Conservation (phyloP, 1,284 basidiomycete species). For the Apiotrichum montevideense region DNA sequence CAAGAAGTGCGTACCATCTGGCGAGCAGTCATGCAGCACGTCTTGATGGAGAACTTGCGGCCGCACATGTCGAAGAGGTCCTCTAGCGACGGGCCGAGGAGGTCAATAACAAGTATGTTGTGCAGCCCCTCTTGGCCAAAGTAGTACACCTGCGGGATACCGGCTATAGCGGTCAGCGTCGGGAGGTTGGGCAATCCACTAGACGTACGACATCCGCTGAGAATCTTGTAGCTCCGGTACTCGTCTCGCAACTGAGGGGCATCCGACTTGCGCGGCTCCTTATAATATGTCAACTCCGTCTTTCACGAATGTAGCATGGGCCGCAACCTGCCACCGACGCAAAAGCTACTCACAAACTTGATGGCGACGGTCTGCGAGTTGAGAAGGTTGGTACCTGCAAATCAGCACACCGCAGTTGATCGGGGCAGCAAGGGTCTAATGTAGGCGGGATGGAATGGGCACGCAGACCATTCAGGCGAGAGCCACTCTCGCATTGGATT, state of each 20-base stretch:
- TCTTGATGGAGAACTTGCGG: constrained; percentile 96
- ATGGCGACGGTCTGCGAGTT: constrained; percentile 95
- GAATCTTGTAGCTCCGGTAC: constrained; percentile 93
- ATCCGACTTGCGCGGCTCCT: constrained; percentile 95
- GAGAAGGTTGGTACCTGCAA: constrained; percentile 79
- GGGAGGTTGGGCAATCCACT: not conserved
- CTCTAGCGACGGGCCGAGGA: constrained; percentile 87
- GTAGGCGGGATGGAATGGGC: too few species aligned
- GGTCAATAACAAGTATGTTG: constrained; percentile 93
- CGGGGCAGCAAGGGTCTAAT: too few species aligned
- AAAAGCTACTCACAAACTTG: constrained; percentile 74
- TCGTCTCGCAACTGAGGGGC: constrained; percentile 93
- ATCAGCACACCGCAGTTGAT: too few species aligned
- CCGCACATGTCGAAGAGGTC: constrained; percentile 99
- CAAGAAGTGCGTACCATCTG: constrained; percentile 65
- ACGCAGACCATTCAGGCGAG: too few species aligned
- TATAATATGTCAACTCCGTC: constrained; percentile 13
- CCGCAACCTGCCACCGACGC: too few species aligned
- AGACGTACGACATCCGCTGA: constrained; percentile 79
- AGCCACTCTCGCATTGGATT: too few species aligned
- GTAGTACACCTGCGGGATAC: constrained; percentile 93
- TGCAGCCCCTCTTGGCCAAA: constrained; percentile 95
- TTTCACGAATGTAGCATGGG: too few species aligned
- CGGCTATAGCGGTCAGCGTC: constrained; percentile 52
- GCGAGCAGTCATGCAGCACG: constrained; percentile 92